phyloP scores from a whole-genome alignment of 2,329 filamentous ascomycete species.

The Blastomyces emzantsi region DNA sequence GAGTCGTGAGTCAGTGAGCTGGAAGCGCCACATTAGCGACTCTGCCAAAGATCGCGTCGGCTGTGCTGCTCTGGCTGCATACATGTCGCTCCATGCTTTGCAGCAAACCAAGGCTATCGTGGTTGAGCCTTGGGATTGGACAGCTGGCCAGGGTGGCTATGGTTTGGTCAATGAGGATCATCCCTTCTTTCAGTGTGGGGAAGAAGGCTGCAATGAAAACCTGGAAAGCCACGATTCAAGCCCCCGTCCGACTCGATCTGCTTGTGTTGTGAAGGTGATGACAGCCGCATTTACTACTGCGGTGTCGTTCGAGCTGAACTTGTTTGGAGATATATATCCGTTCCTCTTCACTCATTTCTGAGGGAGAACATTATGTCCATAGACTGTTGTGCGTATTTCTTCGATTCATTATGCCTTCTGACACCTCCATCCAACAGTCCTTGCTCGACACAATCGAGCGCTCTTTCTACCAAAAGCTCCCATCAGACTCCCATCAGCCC shows the following conservation, averaged over 20 bases:
- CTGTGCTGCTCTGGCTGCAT: neutral
- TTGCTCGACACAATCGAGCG: slow-evolving; percentile 3
- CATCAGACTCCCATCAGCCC: neutral
- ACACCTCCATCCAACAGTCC: slow-evolving; percentile 2
- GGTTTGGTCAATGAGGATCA: neutral
- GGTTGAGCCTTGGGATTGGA: neutral
- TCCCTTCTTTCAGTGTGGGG: too few species aligned
- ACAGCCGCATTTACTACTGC: neutral
- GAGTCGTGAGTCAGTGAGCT: neutral
- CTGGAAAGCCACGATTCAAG: neutral
- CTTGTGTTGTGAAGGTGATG: neutral
- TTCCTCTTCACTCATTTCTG: neutral
- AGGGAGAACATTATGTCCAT: neutral
- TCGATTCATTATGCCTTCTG: neutral
- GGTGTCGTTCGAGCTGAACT: neutral
- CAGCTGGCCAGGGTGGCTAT: neutral
- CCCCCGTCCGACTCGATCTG: neutral
- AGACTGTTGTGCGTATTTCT: neutral
- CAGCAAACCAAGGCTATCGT: neutral
- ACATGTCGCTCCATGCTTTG: neutral
- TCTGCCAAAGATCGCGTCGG: neutral
- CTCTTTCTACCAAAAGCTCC: neutral
- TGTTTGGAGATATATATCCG: neutral
- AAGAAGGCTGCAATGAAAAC: neutral
- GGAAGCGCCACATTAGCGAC: neutral